phyloP scores from a whole-genome alignment of 192 early-diverging fungal genomes.

The Coemansia sp. region DNA sequence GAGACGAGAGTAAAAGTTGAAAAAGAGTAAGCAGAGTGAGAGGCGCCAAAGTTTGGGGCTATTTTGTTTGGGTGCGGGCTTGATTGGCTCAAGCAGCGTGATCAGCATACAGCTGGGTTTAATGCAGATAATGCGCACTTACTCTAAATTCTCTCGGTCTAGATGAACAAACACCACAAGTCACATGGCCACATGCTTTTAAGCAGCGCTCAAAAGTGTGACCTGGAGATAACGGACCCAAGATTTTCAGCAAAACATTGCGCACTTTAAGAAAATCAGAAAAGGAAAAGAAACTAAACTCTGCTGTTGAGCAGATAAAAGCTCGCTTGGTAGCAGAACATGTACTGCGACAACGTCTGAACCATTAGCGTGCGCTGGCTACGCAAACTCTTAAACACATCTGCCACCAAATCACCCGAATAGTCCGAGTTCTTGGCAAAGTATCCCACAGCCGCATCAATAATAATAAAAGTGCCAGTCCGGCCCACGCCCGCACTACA shows the following conservation, averaged over 20 bases:
- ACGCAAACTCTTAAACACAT: conserved; percentile 61
- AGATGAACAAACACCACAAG: no score
- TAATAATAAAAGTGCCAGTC: conserved; percentile 43
- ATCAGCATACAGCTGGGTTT: background rate
- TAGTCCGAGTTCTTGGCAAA: conserved; percentile 35
- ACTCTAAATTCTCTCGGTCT: no score
- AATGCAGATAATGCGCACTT: no score
- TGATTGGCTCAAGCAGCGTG: background rate
- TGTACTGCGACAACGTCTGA: conserved; percentile 73
- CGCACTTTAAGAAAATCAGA: no score
- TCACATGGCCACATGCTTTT: no score
- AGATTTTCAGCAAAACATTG: no score
- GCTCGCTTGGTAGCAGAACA: conserved; percentile 74
- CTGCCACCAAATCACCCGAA: conserved; percentile 61
- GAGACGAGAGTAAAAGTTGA: no score
- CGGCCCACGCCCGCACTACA: conserved; percentile 56
- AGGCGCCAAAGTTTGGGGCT: background rate
- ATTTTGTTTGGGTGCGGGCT: background rate
- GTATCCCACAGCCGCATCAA: conserved; percentile 39
- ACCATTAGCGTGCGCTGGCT: conserved; percentile 80
- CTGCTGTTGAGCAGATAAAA: conserved; percentile 24
- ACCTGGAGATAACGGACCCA: no score
- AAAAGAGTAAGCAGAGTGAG: no score
- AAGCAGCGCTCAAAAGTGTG: no score
- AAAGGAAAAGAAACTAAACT: background rate